A percentile compares a stretch with the other conserved stretches of the same genome.
Evolutionary conservation across 441 rosid species (phyloP).

Genomic region (Isatis lusitanica): DNA sequence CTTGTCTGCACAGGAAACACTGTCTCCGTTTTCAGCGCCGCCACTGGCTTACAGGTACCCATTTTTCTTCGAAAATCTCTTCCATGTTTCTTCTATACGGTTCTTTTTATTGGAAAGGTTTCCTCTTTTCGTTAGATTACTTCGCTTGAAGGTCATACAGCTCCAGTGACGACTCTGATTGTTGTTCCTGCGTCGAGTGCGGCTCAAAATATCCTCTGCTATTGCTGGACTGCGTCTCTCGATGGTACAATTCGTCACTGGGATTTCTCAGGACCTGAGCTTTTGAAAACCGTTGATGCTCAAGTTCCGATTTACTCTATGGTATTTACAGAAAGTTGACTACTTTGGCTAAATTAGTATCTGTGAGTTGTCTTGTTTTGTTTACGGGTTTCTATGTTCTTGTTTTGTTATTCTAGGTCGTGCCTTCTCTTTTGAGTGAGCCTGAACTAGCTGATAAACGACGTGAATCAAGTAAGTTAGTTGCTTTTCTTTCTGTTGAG

Average conservation of each 20-base stretch:
- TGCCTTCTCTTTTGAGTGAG: constrained; percentile 63
- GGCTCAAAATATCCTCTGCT: constrained; percentile 54
- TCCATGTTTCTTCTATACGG: background rate
- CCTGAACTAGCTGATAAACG: constrained; percentile 38
- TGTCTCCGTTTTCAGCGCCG: constrained; percentile 79
- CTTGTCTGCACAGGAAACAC: constrained; percentile 79
- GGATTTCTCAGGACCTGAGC: constrained; percentile 83
- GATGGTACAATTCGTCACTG: constrained; percentile 91
- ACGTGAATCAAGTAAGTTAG: constrained; percentile 41
- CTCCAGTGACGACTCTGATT: constrained; percentile 67
- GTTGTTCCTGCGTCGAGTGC: constrained; percentile 69
- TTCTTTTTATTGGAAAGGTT: background rate
- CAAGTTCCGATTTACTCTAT: constrained; percentile 58
- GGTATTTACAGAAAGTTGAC: background rate
- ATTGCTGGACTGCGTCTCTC: constrained; percentile 94
- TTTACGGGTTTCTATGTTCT: background rate
- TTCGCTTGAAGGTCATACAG: constrained; percentile 82
- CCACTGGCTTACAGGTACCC: constrained; percentile 80
- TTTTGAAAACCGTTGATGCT: constrained; percentile 65
- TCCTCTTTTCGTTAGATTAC: constrained; percentile 38
- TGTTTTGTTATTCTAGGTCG: constrained; percentile 54
- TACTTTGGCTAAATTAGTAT: background rate
- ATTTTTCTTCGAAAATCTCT: background rate
- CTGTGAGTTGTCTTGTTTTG: background rate
- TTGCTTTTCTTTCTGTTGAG: constrained; percentile 75